Conservation (phyloP, 176 grass and related monocot genomes). For the Triticum aestivum region IWGSC_CS_RefSeq_v2.1 NC_057802.1:7224374-7224873, state of each 20-base stretch:
- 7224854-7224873: background rate
- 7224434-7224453: constrained; percentile 76
- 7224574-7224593: background rate
- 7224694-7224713: no score
- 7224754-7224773: background rate
- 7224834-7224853: background rate
- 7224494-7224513: constrained; percentile 85
- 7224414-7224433: constrained; percentile 14
- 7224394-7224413: background rate
- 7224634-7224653: constrained; percentile 1
- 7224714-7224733: background rate
- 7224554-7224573: constrained; percentile 91
- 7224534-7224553: constrained; percentile 61
- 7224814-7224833: background rate
- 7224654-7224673: background rate
- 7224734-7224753: background rate
- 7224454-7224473: constrained; percentile 67
- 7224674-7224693: background rate
- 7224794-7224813: background rate
- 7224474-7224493: constrained; percentile 85
- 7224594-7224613: background rate
- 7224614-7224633: background rate
- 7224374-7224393: background rate
- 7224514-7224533: constrained; percentile 94
- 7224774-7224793: background rate